phyloP scores from a whole-genome alignment of 2,329 filamentous ascomycete genomes.

The Colletotrichum destructivum region DNA sequence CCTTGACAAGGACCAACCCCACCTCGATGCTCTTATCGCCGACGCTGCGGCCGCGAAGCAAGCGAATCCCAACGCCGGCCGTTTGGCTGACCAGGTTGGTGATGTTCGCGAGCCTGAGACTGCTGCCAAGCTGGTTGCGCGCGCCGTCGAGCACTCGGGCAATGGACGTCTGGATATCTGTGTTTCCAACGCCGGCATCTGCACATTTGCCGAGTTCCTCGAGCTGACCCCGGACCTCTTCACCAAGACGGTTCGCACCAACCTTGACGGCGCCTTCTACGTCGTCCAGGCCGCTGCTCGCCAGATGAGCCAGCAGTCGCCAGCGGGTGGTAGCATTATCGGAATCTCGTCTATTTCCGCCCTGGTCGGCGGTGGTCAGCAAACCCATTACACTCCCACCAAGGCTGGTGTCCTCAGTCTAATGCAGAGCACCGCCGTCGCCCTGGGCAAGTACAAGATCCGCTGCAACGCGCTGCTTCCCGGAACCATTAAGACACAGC shows the following conservation, averaged over 20 bases:
- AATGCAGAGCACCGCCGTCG: slow-evolving; percentile 87
- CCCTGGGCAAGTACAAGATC: slow-evolving; percentile 82
- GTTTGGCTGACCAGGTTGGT: slow-evolving; percentile 78
- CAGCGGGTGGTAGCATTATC: slow-evolving; percentile 84
- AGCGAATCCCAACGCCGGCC: slow-evolving; percentile 63
- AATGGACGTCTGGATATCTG: slow-evolving; percentile 78
- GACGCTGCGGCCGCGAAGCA: slow-evolving; percentile 65
- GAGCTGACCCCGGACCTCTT: slow-evolving; percentile 81
- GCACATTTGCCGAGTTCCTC: slow-evolving; percentile 89
- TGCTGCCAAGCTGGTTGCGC: slow-evolving; percentile 76
- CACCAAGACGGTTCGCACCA: slow-evolving; percentile 80
- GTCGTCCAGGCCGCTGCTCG: slow-evolving; percentile 86
- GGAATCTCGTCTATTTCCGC: slow-evolving; percentile 81
- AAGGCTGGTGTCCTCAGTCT: slow-evolving; percentile 86
- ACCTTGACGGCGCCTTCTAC: slow-evolving; percentile 92
- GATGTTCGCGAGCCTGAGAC: slow-evolving; percentile 85
- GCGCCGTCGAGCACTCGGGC: slow-evolving; percentile 74
- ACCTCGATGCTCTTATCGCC: slow-evolving; percentile 67
- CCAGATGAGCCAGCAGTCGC: slow-evolving; percentile 80
- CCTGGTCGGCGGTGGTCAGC: slow-evolving; percentile 82
- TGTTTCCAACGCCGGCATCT: slow-evolving; percentile 91
- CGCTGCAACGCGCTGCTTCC: slow-evolving; percentile 88
- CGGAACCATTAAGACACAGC: slow-evolving; percentile 85
- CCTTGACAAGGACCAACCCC: slow-evolving; percentile 64
- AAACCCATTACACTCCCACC: slow-evolving; percentile 90